Evolutionary conservation across 306 rosid genomes (phyloP), one percentile per base, ranked within the genome.

Genomic region (Casuarina glauca): DNA sequence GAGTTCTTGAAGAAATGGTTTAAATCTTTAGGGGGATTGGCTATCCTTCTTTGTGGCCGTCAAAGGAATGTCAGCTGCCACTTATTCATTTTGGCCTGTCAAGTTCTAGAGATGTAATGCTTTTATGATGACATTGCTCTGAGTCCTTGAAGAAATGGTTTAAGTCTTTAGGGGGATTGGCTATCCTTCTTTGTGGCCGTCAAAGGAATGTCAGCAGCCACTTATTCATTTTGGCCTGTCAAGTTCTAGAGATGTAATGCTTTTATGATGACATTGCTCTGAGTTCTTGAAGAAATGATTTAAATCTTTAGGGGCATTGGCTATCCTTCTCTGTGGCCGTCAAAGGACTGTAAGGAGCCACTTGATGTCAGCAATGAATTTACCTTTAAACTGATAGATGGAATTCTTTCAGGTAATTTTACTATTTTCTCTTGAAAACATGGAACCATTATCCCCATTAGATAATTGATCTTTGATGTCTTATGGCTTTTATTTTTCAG

Each of bases 351-450:
- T 75, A 72, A 19, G 70, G 71, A 81, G 68, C 88, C 88, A 39
- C 85, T 85, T 70, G 88, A 85, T 81, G 88, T 85, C 79, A 85
- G 85, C 81, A 81, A 72, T 41, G 70, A 81, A 39, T 85, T 81
- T 74, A 81, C 83, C 78, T 85, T 85, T 75, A 75, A 44, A 70
- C 68, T 85, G 41, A 72, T 85, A 42, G 60, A 79, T 68, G 83
- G 88, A 72, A 75, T 81, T 70, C 86, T 81, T 41, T 85, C 86
- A 39, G 88, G 85, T 85, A 78, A 15, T 46, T 12, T 50, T 70
- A 69, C 26, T 42, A 20, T 60, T 68, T 32, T 53, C 32, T 38
- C 49, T 60, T 52, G 26, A 3, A 13, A 20, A 19, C 46, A 53
- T 1, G 4, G 42, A 13, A 20, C 55, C 36, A 32, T 46, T 48